Evolutionary conservation across 371 early-diverging fungal genomes (phyloP), one percentile per base, ranked within the genome.

Genomic region (Mucor sp.): DNA sequence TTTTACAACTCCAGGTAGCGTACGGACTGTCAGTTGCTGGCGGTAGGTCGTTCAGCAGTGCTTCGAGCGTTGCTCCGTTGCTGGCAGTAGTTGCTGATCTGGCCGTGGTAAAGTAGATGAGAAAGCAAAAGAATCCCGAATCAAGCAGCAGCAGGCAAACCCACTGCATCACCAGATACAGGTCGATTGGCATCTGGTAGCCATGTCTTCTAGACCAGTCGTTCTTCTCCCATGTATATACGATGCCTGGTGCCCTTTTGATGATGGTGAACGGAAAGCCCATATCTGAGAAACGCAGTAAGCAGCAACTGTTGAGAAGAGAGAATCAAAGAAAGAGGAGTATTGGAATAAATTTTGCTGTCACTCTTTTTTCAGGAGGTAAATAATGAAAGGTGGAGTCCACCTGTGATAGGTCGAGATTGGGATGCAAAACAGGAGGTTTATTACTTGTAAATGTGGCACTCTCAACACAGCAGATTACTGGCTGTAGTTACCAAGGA

Each of bases 121-220:
- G 72, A 59, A 65, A 86, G 33, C 61, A 68, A 58, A 81, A 80
- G 62, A 82, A 85, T 0, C 77, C 80, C 3, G 77, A 28, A 23
- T 82, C 77, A 25, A 89, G 66, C 3, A 74, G 48, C 6, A 85
- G 21, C 17, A 81, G 68, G 19, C 77, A 73, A 3, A 68, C 19
- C 87, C 89, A 89, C 62, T 89, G 88, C 2, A 77, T 28, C 30
- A 86, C 60, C 27, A 89, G 75, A 55, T 80, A 77, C 68, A 79
- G 69, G 71, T 92, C 90, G 14, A 80, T 62, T 6, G 93, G 93
- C 25, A 71, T 63, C 44, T 87, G 84, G 71, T 87, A 85, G 3
- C 89, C 90, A 64, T 87, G 80, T 9, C 76, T 64, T 37, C 90
- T 79, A 28, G 39, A 76, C 91, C 91, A 91, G 9, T 75, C 81